These are phyloP conservation scores for Fusarium sp. DNA, from an alignment of 2,329 filamentous ascomycete species.

Conservation along the genomic window DNA sequence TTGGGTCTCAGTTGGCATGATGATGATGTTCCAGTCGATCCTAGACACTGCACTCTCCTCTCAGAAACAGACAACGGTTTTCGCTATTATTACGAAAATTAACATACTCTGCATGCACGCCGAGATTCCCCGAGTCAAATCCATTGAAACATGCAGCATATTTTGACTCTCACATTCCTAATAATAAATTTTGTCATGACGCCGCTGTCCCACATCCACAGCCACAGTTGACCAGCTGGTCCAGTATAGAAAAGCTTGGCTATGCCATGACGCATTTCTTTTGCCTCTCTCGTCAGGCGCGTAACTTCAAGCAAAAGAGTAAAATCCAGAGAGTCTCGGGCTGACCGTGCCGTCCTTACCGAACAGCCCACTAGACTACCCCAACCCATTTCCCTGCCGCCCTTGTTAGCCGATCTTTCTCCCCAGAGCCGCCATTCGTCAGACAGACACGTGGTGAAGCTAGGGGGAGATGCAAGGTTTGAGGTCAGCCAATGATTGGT, in stretches of 20 bases:
- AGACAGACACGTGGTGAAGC: not conserved
- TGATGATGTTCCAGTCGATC: not conserved
- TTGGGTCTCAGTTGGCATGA: not conserved
- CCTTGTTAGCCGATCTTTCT: not conserved
- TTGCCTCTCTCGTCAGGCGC: constrained; percentile 8
- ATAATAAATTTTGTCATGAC: not conserved
- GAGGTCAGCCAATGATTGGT: not conserved
- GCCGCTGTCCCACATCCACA: not conserved
- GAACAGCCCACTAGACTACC: constrained; percentile 10
- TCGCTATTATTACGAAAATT: not conserved
- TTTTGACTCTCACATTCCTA: not conserved
- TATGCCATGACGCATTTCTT: constrained; percentile 12
- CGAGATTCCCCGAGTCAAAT: not conserved
- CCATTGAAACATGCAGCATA: not conserved
- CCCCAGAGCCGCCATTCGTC: not conserved
- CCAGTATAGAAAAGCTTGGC: not conserved
- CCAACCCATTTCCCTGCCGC: not conserved
- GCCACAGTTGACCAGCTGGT: not conserved
- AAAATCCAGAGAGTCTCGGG: not conserved
- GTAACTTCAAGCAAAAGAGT: constrained; percentile 1
- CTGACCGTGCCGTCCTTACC: constrained; percentile 29
- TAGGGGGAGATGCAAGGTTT: not conserved
- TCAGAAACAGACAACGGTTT: not conserved
- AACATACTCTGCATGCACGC: not conserved
- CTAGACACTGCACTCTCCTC: not conserved